Percentiles rank a stretch among this genome's conserved stretches.
These are phyloP conservation scores for Populus davidiana DNA, from an alignment of 345 rosid genomes.

Conservation along the genomic window DNA sequence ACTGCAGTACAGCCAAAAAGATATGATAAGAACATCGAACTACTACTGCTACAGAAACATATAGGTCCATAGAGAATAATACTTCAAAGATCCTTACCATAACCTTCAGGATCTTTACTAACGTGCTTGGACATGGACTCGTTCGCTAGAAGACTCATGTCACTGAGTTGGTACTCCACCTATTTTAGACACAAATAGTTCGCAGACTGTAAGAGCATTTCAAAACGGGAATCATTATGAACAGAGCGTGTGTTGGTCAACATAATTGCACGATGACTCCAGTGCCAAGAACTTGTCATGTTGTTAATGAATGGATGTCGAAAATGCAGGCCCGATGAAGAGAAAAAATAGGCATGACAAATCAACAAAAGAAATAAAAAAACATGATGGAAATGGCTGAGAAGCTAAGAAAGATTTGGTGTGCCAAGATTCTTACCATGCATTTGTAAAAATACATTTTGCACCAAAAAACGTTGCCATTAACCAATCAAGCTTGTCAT, in stretches of 20 bases:
- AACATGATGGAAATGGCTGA: neutral
- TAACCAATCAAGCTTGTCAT: neutral
- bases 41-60: neutral
- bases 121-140: conserved; percentile 79
- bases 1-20: conserved; percentile 37
- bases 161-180: conserved; percentile 91
- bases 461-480: too few relatives aligned
- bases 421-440: too few relatives aligned
- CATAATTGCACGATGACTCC: neutral
- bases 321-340: neutral
- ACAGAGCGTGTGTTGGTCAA: neutral
- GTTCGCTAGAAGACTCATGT: conserved; percentile 88
- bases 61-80: neutral
- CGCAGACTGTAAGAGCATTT: conserved; percentile 1
- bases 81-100: conserved; percentile 49
- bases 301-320: neutral
- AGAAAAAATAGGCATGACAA: neutral
- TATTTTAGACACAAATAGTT: conserved; percentile 21
- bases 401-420: neutral
- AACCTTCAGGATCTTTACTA: conserved; percentile 83
- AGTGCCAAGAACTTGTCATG: neutral
- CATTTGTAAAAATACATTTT: too few relatives aligned
- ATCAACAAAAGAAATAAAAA: neutral
- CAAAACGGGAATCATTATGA: neutral
- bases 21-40: neutral